Conservation (phyloP, 1,284 basidiomycete species). For the Xerocomus nothofagi region DNA sequence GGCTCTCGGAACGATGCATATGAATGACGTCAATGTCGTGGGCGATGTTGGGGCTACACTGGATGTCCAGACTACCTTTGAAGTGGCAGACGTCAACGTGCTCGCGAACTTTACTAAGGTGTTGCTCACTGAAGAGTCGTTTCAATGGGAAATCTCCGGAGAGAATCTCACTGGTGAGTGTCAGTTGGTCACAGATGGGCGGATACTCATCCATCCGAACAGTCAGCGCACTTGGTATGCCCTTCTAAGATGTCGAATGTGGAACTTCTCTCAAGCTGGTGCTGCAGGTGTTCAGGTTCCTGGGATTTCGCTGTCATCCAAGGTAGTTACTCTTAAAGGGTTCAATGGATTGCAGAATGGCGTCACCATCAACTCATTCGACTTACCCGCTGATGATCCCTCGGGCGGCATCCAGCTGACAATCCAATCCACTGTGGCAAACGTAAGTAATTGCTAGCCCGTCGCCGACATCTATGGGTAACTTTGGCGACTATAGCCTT, state of each 20-base stretch:
- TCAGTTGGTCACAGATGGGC: background rate
- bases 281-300: constrained; percentile 54
- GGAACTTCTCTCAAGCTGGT: background rate
- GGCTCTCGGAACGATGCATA: constrained; percentile 60
- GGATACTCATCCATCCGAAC: constrained; percentile 9
- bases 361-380: constrained; percentile 69
- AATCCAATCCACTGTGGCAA: constrained; percentile 59
- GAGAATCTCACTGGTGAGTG: constrained; percentile 59
- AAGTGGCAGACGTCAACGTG: constrained; percentile 58
- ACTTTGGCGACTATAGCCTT: constrained; percentile 46
- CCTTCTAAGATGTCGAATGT: background rate
- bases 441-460: constrained; percentile 43
- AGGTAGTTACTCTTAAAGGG: constrained; percentile 69
- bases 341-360: constrained; percentile 69
- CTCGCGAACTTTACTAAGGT: constrained; percentile 69
- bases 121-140: constrained; percentile 66
- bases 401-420: constrained; percentile 75
- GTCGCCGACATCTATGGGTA: constrained; percentile 1
- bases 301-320: constrained; percentile 54
- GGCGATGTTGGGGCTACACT: constrained; percentile 67
- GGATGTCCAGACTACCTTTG: constrained; percentile 56
- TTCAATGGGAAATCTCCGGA: constrained; percentile 75
- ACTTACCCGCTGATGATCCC: constrained; percentile 72
- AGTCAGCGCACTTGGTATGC: constrained; percentile 57
- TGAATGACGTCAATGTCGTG: constrained; percentile 57